Conservation (phyloP, 192 early-diverging fungal genomes). For the Cladochytrium replicatum region DNA sequence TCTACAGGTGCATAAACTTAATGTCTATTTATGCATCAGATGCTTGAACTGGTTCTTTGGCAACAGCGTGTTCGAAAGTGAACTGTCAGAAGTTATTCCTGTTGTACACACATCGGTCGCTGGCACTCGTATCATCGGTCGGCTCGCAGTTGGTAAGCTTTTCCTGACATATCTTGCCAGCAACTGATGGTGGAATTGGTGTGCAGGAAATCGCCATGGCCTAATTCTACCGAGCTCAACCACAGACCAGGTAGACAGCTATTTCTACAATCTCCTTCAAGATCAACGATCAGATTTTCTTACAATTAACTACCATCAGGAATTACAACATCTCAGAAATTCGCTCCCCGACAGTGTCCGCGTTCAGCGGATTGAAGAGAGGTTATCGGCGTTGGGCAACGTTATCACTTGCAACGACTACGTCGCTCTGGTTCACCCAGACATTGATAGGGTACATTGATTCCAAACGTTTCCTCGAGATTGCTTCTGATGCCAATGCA, state of each 20-base stretch:
- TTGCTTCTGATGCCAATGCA: not conserved
- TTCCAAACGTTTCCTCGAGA: not conserved
- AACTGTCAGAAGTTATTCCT: constrained; percentile 90
- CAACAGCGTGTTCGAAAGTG: constrained; percentile 81
- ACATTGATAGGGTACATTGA: constrained; percentile 67
- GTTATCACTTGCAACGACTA: constrained; percentile 99
- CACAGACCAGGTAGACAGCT: constrained; percentile 69
- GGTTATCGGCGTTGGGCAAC: constrained; percentile 94
- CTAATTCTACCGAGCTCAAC: constrained; percentile 90
- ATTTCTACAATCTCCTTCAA: too few species aligned
- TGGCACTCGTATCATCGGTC: constrained; percentile 92
- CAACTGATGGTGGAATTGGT: too few species aligned
- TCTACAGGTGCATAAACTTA: constrained; percentile 69
- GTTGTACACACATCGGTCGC: constrained; percentile 95
- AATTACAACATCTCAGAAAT: constrained; percentile 94
- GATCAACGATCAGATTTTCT: too few species aligned
- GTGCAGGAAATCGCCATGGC: constrained; percentile 78
- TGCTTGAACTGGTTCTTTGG: constrained; percentile 1
- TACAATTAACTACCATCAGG: constrained; percentile 34
- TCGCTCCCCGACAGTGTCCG: constrained; percentile 85
- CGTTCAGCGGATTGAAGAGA: constrained; percentile 96
- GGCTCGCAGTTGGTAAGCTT: constrained; percentile 76
- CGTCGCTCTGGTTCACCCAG: constrained; percentile 95
- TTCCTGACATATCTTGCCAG: too few species aligned
- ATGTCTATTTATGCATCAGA: not conserved